These are phyloP conservation scores for Gnomoniopsis smithogilvyi DNA, from an alignment of 2,329 filamentous ascomycete species.

Conservation along the genomic window DNA sequence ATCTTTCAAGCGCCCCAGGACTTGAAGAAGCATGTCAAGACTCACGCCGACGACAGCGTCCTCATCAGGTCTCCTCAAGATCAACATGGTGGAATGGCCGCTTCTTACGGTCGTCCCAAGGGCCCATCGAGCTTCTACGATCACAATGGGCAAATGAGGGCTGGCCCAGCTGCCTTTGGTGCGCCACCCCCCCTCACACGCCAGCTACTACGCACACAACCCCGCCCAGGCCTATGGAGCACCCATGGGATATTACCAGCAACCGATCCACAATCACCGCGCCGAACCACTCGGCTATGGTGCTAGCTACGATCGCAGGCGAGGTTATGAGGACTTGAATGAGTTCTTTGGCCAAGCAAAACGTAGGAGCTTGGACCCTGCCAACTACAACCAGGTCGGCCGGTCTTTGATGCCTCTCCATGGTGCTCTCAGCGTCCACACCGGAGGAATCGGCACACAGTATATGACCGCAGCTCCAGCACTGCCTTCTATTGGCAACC, in stretches of 20 bases:
- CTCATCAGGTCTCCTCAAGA: conserved; percentile 53
- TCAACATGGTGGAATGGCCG: conserved; percentile 45
- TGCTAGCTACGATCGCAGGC: conserved; percentile 67
- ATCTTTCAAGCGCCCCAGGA: conserved; percentile 99
- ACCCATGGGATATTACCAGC: conserved; percentile 72
- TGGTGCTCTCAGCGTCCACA: conserved; percentile 62
- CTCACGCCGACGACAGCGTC: conserved; percentile 92
- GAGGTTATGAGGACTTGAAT: conserved; percentile 82
- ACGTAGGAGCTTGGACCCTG: conserved; percentile 83
- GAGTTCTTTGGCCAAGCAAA: conserved; percentile 94
- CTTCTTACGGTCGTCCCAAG: conserved; percentile 50
- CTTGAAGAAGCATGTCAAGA: conserved; percentile 99
- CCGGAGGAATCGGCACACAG: conserved; percentile 49
- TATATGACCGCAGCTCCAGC: conserved; percentile 47
- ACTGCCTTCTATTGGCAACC: conserved; percentile 52
- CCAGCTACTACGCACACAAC: conserved; percentile 59
- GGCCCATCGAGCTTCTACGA: conserved; percentile 60
- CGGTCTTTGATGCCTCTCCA: conserved; percentile 83
- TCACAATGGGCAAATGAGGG: conserved; percentile 57
- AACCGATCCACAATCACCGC: conserved; percentile 49
- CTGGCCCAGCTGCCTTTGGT: conserved; percentile 49
- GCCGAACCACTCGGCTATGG: conserved; percentile 64
- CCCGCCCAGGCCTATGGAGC: conserved; percentile 38
- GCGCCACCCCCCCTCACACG: conserved; percentile 50
- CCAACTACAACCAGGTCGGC: conserved; percentile 87